Evolutionary conservation across 306 rosid genomes (phyloP), one percentile per base, ranked within the genome.

Genomic region (Lotus japonicus): DNA sequence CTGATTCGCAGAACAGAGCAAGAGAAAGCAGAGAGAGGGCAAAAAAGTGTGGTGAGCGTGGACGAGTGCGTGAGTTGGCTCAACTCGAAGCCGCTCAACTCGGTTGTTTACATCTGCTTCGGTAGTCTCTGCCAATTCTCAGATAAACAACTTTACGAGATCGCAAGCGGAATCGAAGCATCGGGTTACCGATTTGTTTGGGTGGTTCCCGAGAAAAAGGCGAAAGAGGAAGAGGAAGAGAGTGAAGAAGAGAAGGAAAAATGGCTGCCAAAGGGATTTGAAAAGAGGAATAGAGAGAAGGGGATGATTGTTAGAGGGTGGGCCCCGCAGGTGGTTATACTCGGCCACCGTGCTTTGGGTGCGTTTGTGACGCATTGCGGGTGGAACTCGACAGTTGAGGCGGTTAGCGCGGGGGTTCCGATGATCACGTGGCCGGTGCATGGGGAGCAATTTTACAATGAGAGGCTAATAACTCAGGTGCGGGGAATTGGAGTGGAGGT

Each of bases 201-300:
- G 84, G 81, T 81, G 9, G 76, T 74, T 38, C 78, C 63, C 0
- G 79, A 73, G 54, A 67, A 81, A 56, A 75, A n/a, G n/a, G n/a
- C n/a, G n/a, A n/a, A 19, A 4, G 77, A 62, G 9, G 48, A 64
- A 45, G 77, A 77, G 0, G 0, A 28, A 0, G 77, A 70, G n/a
- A 56, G 23, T 0, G 73, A 49, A 0, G 65, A 71, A 0, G 81
- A 76, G 14, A 75, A 35, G 2, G 72, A 66, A 9, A 71, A 71
- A 3, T 81, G 79, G 84, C 6, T 81, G 1, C 84, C 84, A 0
- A 54, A 28, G 10, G 74, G 76, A 7, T 81, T 81, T 8, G 75
- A 65, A 5, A 36, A 79, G 17, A 74, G 70, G 11, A 64, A n/a
- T 0, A 2, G 0, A 15, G 8, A 14, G 18, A 74, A 62, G 11